A percentile compares a stretch with the other conserved stretches of the same genome.
Conservation (phyloP, 441 rosid species). For the Geranium incanum region DNA sequence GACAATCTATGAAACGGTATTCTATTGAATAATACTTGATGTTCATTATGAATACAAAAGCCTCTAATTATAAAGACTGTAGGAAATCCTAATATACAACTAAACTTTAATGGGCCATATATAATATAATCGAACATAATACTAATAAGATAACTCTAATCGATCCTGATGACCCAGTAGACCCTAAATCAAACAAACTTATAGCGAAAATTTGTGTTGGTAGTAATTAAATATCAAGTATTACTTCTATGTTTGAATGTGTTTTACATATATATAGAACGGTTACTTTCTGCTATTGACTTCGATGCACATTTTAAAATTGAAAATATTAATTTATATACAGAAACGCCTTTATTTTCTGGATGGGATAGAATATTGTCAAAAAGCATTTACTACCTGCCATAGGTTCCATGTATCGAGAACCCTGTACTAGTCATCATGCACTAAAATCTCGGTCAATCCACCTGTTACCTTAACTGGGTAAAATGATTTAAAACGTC, state of each 20-base stretch:
- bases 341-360: neutral
- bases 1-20: neutral
- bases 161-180: too few species aligned
- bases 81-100: too few species aligned
- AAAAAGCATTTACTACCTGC: conserved; percentile 12
- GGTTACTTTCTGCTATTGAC: neutral
- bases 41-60: too few species aligned
- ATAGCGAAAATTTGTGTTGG: too few species aligned
- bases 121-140: too few species aligned
- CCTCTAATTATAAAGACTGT: too few species aligned
- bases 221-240: too few species aligned
- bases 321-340: too few species aligned
- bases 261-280: neutral
- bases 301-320: neutral
- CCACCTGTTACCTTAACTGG: conserved; percentile 21
- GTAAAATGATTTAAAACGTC: conserved; percentile 16
- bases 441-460: conserved; percentile 18
- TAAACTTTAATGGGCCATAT: too few species aligned
- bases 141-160: too few species aligned
- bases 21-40: neutral
- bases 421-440: conserved; percentile 14
- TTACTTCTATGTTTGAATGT: neutral
- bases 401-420: conserved; percentile 17
- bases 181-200: too few species aligned
- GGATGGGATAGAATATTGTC: neutral